phyloP scores from a whole-genome alignment of 2,329 filamentous ascomycete species.

The Alternaria hordeiaustralica region DNA sequence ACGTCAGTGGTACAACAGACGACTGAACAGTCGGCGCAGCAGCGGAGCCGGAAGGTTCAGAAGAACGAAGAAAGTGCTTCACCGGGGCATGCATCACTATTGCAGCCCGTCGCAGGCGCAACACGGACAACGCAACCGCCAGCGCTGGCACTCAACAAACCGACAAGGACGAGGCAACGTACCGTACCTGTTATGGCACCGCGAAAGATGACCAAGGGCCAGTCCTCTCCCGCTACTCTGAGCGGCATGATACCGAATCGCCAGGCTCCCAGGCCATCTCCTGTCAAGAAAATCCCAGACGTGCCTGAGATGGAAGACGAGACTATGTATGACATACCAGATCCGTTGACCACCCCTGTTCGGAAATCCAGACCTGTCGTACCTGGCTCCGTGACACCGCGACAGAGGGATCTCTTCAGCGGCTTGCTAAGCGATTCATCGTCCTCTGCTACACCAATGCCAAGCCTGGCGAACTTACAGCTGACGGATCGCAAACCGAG shows the following conservation, averaged over 20 bases:
- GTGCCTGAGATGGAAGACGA: slow-evolving; percentile 32
- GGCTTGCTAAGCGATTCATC: slow-evolving; percentile 40
- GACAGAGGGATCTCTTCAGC: slow-evolving; percentile 44
- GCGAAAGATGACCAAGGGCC: slow-evolving; percentile 30
- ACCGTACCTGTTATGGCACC: slow-evolving; percentile 26
- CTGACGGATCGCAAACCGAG: slow-evolving; percentile 35
- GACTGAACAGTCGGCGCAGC: slow-evolving; percentile 15
- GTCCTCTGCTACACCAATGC: slow-evolving; percentile 37
- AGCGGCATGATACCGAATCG: slow-evolving; percentile 40
- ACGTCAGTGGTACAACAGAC: slow-evolving; percentile 13
- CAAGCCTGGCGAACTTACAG: slow-evolving; percentile 39
- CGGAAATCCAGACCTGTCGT: slow-evolving; percentile 14
- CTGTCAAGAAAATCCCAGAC: slow-evolving; percentile 18
- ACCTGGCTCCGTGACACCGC: slow-evolving; percentile 45
- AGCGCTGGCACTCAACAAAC: slow-evolving; percentile 27
- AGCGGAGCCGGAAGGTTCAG: slow-evolving; percentile 34
- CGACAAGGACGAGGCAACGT: slow-evolving; percentile 34
- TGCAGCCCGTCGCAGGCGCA: neutral
- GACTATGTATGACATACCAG: slow-evolving; percentile 46
- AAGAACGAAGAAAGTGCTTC: slow-evolving; percentile 33
- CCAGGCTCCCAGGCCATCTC: slow-evolving; percentile 21
- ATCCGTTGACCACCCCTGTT: slow-evolving; percentile 28
- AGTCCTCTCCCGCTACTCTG: slow-evolving; percentile 44
- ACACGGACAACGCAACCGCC: neutral
- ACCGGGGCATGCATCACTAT: slow-evolving; percentile 10